These are phyloP conservation scores for Orbilia quercus DNA, from an alignment of 2,329 filamentous ascomycete genomes.

Conservation along the genomic window DNA sequence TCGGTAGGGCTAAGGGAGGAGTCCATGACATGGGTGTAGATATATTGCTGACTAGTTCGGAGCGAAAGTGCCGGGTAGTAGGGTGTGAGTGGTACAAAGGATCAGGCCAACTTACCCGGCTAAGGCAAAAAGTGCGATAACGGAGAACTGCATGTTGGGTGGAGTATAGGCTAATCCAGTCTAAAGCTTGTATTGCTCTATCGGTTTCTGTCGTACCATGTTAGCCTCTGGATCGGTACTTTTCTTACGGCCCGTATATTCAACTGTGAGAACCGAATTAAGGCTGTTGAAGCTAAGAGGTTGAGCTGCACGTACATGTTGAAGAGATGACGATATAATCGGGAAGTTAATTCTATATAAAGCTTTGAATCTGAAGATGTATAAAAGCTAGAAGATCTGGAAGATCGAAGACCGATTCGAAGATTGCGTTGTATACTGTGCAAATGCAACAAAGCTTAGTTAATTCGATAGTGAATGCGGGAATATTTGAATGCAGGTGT, in stretches of 20 bases:
- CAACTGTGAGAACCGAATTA: no score
- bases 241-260: background rate
- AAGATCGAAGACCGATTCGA: constrained; percentile 12
- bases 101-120: constrained; percentile 32
- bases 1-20: background rate
- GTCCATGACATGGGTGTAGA: background rate
- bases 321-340: background rate
- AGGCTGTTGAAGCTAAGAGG: no score
- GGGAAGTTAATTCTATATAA: no score
- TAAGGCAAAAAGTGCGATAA: constrained; percentile 40
- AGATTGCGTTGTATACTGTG: constrained; percentile 28
- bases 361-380: no score
- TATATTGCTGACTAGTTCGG: background rate
- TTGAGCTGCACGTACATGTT: background rate
- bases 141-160: constrained; percentile 36
- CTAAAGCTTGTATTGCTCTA: constrained; percentile 16
- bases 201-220: background rate
- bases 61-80: constrained; percentile 16
- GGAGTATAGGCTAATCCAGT: constrained; percentile 30
- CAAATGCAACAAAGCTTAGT: constrained; percentile 33
- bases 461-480: no score
- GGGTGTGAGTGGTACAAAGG: constrained; percentile 15
- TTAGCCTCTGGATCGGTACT: background rate
- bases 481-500: constrained; percentile 18
- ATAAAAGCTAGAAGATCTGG: constrained; percentile 7